A percentile compares a stretch with the other conserved stretches of the same genome.
Conservation (phyloP, 768 basidiomycete genomes). For the Myochromella boudieri region DNA sequence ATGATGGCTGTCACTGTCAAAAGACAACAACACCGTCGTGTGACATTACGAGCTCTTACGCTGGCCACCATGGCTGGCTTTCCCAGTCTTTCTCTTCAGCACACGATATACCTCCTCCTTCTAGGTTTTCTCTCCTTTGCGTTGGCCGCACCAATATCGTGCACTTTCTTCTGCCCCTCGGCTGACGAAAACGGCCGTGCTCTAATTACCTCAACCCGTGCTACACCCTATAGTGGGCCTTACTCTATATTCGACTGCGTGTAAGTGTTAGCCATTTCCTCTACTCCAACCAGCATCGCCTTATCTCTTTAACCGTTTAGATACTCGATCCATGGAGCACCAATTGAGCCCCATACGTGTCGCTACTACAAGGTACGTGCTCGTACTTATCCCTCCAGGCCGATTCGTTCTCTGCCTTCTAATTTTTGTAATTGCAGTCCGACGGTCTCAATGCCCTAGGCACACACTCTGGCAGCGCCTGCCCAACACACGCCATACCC, state of each 20-base stretch:
- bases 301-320: slow-evolving; percentile 4
- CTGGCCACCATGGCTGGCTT: no score
- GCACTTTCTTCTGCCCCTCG: slow-evolving; percentile 17
- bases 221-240: slow-evolving; percentile 15
- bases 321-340: slow-evolving; percentile 12
- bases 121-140: neutral
- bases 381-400: no score
- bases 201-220: slow-evolving; percentile 13
- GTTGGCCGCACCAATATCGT: slow-evolving; percentile 12
- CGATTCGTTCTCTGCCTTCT: neutral
- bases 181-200: slow-evolving; percentile 11
- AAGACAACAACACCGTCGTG: no score
- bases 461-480: slow-evolving; percentile 1
- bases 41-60: no score
- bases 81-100: no score
- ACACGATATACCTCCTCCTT: no score
- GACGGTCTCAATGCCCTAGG: slow-evolving; percentile 13
- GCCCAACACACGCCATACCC: slow-evolving; percentile 9
- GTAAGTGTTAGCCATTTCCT: slow-evolving; percentile 7
- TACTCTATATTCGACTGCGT: slow-evolving; percentile 24
- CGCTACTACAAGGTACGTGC: slow-evolving; percentile 21
- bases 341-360: slow-evolving; percentile 12
- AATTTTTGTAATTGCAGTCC: neutral
- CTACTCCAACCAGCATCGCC: neutral
- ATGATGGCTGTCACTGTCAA: no score